Conservation (phyloP, 1,284 basidiomycete species). For the Austroboletus novae-zelandiae region DNA sequence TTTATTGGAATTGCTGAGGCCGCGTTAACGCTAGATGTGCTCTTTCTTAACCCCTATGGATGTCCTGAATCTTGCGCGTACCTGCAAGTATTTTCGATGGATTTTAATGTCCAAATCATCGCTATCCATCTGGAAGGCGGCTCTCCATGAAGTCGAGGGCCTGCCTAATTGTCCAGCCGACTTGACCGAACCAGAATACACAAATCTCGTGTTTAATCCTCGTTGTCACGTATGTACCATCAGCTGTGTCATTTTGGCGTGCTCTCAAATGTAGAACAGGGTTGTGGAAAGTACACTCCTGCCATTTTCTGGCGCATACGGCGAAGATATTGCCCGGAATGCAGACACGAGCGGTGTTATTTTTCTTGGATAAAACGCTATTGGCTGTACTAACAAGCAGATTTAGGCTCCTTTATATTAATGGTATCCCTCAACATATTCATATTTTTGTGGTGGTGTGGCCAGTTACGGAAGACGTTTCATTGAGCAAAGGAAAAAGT, state of each 20-base stretch:
- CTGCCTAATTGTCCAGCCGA: slow-evolving; percentile 31
- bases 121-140: slow-evolving; percentile 20
- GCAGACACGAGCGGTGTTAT: slow-evolving; percentile 11
- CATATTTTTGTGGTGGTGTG: too few relatives aligned
- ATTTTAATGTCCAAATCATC: slow-evolving; percentile 29
- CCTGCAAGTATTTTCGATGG: slow-evolving; percentile 23
- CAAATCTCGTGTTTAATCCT: slow-evolving; percentile 24
- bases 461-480: too few relatives aligned
- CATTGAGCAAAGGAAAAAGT: too few relatives aligned
- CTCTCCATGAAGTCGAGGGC: slow-evolving; percentile 15
- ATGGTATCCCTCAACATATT: too few relatives aligned
- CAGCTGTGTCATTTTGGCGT: background rate
- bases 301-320: slow-evolving; percentile 15
- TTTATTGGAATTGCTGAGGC: too few relatives aligned
- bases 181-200: slow-evolving; percentile 32
- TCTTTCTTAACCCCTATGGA: slow-evolving; percentile 24
- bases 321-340: slow-evolving; percentile 12
- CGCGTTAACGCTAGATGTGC: slow-evolving; percentile 18
- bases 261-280: slow-evolving; percentile 1
- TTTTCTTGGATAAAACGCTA: background rate
- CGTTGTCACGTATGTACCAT: slow-evolving; percentile 17
- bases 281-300: slow-evolving; percentile 9
- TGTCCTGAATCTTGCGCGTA: slow-evolving; percentile 28
- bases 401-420: background rate
- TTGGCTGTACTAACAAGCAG: too few relatives aligned